Base-by-base conservation (phyloP, 129 eudicot species). In the Flaveria robusta region DNA sequence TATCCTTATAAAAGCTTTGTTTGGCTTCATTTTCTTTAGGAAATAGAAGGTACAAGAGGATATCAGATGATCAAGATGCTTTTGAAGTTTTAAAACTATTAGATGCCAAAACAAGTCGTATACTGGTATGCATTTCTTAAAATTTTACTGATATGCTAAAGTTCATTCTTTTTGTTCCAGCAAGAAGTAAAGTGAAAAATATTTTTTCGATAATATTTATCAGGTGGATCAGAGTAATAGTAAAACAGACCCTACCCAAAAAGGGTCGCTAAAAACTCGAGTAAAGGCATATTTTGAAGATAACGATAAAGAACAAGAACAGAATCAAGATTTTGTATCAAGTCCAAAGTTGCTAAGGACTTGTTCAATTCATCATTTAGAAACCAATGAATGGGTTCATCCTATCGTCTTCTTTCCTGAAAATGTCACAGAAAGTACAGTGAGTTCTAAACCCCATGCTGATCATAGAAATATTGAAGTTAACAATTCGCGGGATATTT, bases 341-440 rank as follows among this genome's bases (percentile, higher is more conserved):
- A 72, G 70, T 55, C 51, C 87, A 72, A 69, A 43, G 66, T 73
- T 90, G 77, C 82, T 60, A 45, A 52, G 89, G 23, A 86, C 90
- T 63, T 68, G 76, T 72, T 91, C 97, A 13, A 70, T 91, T 60
- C 93, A 88, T 76, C 97, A 88, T 78, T 68, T 81, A 45, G 87
- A 88, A 76, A 51, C 60, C 71, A 87, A 66, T 6, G 83, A 88
- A n/a, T 87, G 84, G 89, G 83, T 52, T 37, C 81, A 62, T 55
- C 88, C 87, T 2, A 81, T 84, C 68, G 60, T 78, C 75, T 79
- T 86, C 79, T 67, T 84, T 77, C 82, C 82, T 7, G 77, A 71
- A 39, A 75, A 79, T 46, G 65, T 23, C 9, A 24, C 42, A 27
- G 81, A 73, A 52, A 68, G 19, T 47, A 75, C 75, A 50, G 43